phyloP scores from a whole-genome alignment of 768 basidiomycete genomes.

The Leccinum uliginosum region DNA sequence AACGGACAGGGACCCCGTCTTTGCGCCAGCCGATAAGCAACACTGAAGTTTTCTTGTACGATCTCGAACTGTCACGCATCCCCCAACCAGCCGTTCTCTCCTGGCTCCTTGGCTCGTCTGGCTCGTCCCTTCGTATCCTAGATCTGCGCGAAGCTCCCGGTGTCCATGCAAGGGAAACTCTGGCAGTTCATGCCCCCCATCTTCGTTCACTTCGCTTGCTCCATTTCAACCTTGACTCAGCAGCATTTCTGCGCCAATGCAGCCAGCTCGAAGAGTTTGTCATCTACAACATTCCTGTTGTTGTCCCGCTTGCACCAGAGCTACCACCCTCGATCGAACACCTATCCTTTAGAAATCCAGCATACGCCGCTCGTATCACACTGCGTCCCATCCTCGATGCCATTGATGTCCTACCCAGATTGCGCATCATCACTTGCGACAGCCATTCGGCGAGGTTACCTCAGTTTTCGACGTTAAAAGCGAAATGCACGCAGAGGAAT shows the following conservation, averaged over 20 bases:
- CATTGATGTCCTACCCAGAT: conserved; percentile 29
- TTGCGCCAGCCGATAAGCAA: conserved; percentile 1
- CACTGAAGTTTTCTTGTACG: conserved; percentile 31
- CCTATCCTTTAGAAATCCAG: conserved; percentile 34
- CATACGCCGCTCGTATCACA: conserved; percentile 18
- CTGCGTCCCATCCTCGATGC: conserved; percentile 30
- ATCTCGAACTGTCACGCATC: conserved; percentile 36
- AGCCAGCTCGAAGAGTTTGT: conserved; percentile 38
- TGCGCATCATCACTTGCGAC: conserved; percentile 38
- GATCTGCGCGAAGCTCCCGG: conserved; percentile 38
- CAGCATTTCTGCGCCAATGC: conserved; percentile 34
- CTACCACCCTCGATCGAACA: conserved; percentile 40
- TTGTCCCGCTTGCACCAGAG: conserved; percentile 27
- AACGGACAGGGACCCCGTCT: conserved; percentile 11
- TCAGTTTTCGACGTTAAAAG: conserved; percentile 23
- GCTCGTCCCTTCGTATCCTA: conserved; percentile 34
- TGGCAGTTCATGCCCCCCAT: conserved; percentile 29
- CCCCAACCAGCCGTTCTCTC: conserved; percentile 27
- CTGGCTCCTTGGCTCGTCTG: conserved; percentile 39
- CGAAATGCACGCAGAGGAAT: conserved; percentile 28
- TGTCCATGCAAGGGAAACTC: conserved; percentile 14
- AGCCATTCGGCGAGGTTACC: conserved; percentile 14
- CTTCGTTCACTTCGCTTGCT: conserved; percentile 43
- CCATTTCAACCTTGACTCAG: conserved; percentile 30
- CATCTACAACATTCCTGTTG: conserved; percentile 33